Evolutionary conservation across 2,329 filamentous ascomycete genomes (phyloP), one percentile per base, ranked within the genome.

Genomic region (Neofusicoccum sp.): DNA sequence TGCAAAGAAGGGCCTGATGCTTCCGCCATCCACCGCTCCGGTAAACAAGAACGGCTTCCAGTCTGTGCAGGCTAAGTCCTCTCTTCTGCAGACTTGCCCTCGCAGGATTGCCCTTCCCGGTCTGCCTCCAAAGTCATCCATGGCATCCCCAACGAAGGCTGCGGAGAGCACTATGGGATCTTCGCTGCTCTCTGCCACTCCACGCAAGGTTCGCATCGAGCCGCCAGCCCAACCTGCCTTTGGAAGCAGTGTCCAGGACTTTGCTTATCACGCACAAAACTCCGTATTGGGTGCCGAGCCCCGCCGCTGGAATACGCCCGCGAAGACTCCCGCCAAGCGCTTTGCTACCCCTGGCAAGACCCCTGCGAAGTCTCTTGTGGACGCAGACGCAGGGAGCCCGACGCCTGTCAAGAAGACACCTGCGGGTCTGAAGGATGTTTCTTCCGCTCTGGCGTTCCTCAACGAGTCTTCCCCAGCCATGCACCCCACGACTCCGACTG

Each of bases 11-110:
- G 59, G 59, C 1, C 26, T 61, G 20, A 61, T 61, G 59, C 59
- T 61, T 3, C 59, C 59, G 14, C 59, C 59, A 5, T 56, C 59
- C 16, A 61, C 59, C 16, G 59, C 59, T 12, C 59, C 59, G 11
- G 59, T 61, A 14, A 41, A 61, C 34, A 60, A 61, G 47, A 28
- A 44, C 4, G 44, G 45, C 1, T n/a, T 20, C 9, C 40, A 34
- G 6, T 16, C 36, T 8, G 12, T 14, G n/a, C 43, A 54, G 4
- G 40, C 41, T 7, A 61, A 48, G 31, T 49, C 56, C 0, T 63
- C 61, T 5, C 57, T 62, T 30, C 47, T 64, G 6, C 51, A 62
- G 41, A 62, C 57, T 16, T 64, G 54, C 31, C 63, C 63, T 12
- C 56, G 51, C 30, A 62, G 54, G 16, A 47, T 62, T 26, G 59